A percentile compares a stretch with the other conserved stretches of the same genome.
phyloP scores from a whole-genome alignment of 192 early-diverging fungal genomes.

The Martensiomyces pterosporus region DNA sequence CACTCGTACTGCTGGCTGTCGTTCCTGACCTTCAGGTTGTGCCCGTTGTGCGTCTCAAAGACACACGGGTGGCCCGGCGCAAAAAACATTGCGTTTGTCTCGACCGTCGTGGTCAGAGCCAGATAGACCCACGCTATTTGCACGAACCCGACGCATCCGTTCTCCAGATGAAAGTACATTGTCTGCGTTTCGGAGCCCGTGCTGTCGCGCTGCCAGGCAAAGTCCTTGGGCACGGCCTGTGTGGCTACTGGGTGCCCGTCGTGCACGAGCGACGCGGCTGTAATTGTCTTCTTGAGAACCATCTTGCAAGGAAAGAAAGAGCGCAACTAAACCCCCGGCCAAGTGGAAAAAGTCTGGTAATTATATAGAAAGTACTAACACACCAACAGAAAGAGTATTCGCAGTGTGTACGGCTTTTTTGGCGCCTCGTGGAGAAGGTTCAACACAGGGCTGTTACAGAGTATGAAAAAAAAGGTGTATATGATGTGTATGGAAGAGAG shows the following conservation, averaged over 20 bases:
- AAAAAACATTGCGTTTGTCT: conserved; percentile 73
- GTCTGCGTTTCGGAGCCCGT: conserved; percentile 87
- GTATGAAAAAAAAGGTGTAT: too few relatives aligned
- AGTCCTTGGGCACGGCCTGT: conserved; percentile 55
- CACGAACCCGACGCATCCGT: conserved; percentile 76
- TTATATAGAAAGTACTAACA: background rate
- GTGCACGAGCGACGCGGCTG: conserved; percentile 45
- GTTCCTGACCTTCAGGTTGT: conserved; percentile 64
- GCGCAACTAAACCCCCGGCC: too few relatives aligned
- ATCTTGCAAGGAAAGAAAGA: conserved; percentile 16
- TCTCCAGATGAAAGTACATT: conserved; percentile 71
- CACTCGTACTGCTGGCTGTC: conserved; percentile 74
- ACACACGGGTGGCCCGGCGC: conserved; percentile 57
- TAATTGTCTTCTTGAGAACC: conserved; percentile 46
- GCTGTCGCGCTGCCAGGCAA: conserved; percentile 67
- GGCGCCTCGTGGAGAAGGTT: too few relatives aligned
- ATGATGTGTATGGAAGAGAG: too few relatives aligned
- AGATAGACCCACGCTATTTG: conserved; percentile 91
- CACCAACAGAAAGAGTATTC: background rate
- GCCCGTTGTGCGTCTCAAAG: conserved; percentile 69
- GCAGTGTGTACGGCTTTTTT: too few relatives aligned
- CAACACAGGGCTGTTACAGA: too few relatives aligned
- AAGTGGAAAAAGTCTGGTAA: background rate
- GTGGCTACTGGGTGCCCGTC: conserved; percentile 48
- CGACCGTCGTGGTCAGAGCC: conserved; percentile 62